Evolutionary conservation across 2,329 filamentous ascomycete genomes (phyloP), one percentile per base, ranked within the genome.

Genomic region (Fusarium sp.): DNA sequence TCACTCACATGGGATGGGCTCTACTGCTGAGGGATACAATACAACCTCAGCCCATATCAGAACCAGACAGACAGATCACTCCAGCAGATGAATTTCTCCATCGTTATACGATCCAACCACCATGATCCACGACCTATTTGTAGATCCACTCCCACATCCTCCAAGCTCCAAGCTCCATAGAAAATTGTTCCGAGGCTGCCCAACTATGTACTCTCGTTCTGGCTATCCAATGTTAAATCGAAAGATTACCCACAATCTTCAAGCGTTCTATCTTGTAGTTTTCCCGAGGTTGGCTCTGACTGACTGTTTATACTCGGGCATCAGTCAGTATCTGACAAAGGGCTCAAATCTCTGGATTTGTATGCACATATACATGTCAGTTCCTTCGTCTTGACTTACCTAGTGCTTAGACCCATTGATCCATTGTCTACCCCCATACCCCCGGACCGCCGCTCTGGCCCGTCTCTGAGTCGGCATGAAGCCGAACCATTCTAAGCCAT

Each of bases 91-190:
- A 40, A 61, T 61, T 47, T 61, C 46, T 61, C 46, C 40, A 61
- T 58, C 27, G 63, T 66, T 63, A 58, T 62, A 66, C 57, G 54
- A 63, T 45, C 62, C 63, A 66, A 55, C 66, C 54, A 67, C 39
- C 57, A 68, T 67, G 49, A 67, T 66, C 65, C 66, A 52, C 54
- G 66, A 69, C 66, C 61, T 66, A 47, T 64, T 17, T 58, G 43
- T 40, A 53, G 65, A 58, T 69, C 61, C 66, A 68, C 65, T 60
- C 59, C 18, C 37, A 15, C 37, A 21, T 37, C 53, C 63, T 64
- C 42, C 47, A 50, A 46, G 59, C 54, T 61, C 65, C 65, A 65
- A 13, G 29, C 29, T 47, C 31, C 29, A 33, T 29, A 42, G 15
- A 48, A 46, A 46, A 21, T 52, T 18, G 27, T 63, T 51, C 46